These are phyloP conservation scores for Eucalyptus albens DNA, from an alignment of 345 rosid species.

Conservation along the genomic window DNA sequence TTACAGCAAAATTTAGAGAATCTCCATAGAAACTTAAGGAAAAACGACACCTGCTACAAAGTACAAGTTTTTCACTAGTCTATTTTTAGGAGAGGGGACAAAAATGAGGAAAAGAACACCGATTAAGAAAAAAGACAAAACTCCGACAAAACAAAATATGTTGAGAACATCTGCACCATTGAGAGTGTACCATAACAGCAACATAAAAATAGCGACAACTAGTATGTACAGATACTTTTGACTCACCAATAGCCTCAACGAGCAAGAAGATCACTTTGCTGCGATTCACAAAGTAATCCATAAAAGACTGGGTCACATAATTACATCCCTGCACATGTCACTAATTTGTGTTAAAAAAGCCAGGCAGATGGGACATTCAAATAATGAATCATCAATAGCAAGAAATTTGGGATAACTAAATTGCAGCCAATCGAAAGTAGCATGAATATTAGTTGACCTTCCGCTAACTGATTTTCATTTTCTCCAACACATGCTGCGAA, in stretches of 20 bases:
- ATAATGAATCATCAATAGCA: neutral
- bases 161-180: neutral
- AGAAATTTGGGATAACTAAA: neutral
- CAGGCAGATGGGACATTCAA: neutral
- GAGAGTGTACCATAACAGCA: neutral
- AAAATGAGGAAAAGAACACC: neutral
- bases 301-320: constrained; percentile 45
- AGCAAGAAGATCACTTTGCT: constrained; percentile 60
- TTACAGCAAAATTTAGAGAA: neutral
- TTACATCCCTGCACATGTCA: constrained; percentile 52
- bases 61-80: neutral
- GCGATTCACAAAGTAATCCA: constrained; percentile 31
- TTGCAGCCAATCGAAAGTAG: neutral
- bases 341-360: neutral
- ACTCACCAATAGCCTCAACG: constrained; percentile 83
- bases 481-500: neutral
- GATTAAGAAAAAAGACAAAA: neutral
- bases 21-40: neutral
- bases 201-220: neutral
- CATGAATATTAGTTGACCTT: neutral
- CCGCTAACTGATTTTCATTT: neutral
- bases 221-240: neutral
- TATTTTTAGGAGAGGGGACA: neutral
- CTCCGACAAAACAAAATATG: neutral
- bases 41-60: neutral